phyloP scores from a whole-genome alignment of 2,329 filamentous ascomycete species.

The Fusarium graminum region DNA sequence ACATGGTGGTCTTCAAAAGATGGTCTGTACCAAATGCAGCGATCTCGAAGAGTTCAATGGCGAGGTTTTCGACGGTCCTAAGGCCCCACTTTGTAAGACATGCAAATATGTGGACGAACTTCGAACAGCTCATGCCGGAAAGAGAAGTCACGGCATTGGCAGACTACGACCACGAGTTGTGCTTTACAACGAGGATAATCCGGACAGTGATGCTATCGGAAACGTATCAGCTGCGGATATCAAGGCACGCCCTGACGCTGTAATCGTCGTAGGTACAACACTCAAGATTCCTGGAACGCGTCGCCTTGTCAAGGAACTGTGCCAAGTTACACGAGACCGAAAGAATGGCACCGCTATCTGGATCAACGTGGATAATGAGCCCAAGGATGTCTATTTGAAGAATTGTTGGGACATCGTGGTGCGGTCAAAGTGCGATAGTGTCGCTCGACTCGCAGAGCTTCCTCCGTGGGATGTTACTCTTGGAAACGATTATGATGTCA shows the following conservation, averaged over 20 bases:
- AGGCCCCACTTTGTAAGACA: conserved; percentile 81
- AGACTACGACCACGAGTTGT: conserved; percentile 92
- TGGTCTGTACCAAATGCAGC: conserved; percentile 96
- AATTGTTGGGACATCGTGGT: conserved; percentile 95
- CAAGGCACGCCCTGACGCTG: conserved; percentile 85
- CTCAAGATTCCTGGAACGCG: conserved; percentile 94
- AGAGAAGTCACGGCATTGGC: conserved; percentile 93
- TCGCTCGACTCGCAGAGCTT: conserved; percentile 78
- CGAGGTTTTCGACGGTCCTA: conserved; percentile 84
- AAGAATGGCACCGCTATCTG: conserved; percentile 90
- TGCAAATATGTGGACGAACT: conserved; percentile 82
- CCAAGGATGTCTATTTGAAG: conserved; percentile 85
- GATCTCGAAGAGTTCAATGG: conserved; percentile 81
- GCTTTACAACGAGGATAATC: conserved; percentile 96
- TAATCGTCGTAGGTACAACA: conserved; percentile 95
- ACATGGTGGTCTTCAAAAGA: conserved; percentile 92
- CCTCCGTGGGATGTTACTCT: conserved; percentile 70
- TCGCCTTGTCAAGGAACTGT: conserved; percentile 91
- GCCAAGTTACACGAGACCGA: conserved; percentile 83
- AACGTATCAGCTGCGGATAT: conserved; percentile 89
- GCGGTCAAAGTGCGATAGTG: conserved; percentile 86
- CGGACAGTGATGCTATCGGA: conserved; percentile 95
- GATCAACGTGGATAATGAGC: conserved; percentile 92
- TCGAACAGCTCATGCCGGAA: conserved; percentile 80
- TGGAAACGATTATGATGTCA: conserved; percentile 63